Percentiles rank a stretch among this genome's conserved stretches.
phyloP scores from a whole-genome alignment of 345 rosid species.

The Pseudoturritis turrita region DNA sequence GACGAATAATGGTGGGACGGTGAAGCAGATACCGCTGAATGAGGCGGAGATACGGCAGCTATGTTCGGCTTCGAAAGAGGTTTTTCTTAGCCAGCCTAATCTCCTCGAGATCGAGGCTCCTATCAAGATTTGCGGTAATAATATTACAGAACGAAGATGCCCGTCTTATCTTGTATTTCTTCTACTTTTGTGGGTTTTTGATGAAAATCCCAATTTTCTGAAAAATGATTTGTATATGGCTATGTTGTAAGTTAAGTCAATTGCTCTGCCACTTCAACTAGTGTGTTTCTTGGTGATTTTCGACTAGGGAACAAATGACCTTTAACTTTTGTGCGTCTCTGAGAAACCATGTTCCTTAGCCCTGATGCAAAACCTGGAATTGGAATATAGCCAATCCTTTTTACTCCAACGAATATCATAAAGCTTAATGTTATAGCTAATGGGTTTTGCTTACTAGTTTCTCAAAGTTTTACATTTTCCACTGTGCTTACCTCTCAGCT shows the following conservation, averaged over 20 bases:
- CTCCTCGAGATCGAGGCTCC: conserved; percentile 37
- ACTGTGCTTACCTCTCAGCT: neutral
- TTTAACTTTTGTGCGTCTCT: neutral
- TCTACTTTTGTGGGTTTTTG: neutral
- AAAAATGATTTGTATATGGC: neutral
- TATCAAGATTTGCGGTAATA: conserved; percentile 31
- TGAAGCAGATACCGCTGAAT: too few species aligned
- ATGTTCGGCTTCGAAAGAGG: conserved; percentile 23
- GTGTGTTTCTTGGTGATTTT: conserved; percentile 26
- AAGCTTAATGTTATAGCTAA: neutral
- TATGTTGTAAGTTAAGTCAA: neutral
- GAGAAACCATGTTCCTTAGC: neutral
- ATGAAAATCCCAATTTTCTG: neutral
- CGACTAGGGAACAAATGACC: neutral
- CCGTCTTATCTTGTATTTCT: too few species aligned
- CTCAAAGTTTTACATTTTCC: neutral
- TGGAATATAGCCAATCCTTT: neutral
- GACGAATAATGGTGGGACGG: too few species aligned
- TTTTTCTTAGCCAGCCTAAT: conserved; percentile 36
- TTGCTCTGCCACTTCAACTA: conserved; percentile 32
- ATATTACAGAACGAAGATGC: too few species aligned
- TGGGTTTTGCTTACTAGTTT: neutral
- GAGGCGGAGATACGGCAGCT: conserved; percentile 18
- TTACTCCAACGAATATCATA: neutral
- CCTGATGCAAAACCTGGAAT: neutral